Percentiles rank a stretch among this genome's conserved stretches.
Evolutionary conservation across 768 basidiomycete species (phyloP).

Genomic region (Trametes maxima): DNA sequence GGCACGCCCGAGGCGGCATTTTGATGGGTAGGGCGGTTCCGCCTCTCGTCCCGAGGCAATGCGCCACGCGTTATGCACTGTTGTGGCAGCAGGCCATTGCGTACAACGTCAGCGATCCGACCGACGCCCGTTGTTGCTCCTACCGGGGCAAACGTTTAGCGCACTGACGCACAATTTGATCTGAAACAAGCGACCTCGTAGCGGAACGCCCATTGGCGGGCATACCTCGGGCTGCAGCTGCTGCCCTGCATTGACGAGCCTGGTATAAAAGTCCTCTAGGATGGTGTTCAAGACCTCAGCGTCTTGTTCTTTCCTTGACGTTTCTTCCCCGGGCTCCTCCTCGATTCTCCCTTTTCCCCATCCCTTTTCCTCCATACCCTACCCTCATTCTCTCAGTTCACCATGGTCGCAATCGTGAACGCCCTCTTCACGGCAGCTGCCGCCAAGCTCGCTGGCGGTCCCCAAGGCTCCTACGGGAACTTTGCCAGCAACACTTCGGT

Average conservation of each 20-base stretch:
- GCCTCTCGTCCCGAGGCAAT: background rate
- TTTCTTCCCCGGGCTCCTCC: background rate
- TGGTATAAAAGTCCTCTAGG: background rate
- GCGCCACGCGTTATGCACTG: background rate
- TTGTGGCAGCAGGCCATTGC: background rate
- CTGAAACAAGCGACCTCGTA: background rate
- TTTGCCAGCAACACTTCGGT: background rate
- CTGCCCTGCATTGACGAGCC: background rate
- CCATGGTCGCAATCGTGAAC: conserved; percentile 23
- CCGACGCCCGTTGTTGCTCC: background rate
- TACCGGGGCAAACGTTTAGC: background rate
- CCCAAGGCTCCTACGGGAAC: no score
- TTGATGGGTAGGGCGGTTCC: background rate
- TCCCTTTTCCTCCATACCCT: background rate
- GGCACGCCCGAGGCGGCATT: background rate
- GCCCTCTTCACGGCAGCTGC: conserved; percentile 20
- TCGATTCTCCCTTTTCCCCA: background rate
- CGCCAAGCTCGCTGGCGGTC: conserved; percentile 1
- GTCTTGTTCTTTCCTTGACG: conserved; percentile 4
- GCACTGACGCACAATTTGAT: background rate
- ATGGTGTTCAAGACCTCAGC: background rate
- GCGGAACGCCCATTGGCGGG: background rate
- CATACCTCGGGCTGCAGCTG: background rate
- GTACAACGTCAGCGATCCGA: background rate
- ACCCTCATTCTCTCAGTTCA: background rate